Base-by-base conservation (phyloP, 352 stramenopile species). In the Thalassiosira exigua region DNA sequence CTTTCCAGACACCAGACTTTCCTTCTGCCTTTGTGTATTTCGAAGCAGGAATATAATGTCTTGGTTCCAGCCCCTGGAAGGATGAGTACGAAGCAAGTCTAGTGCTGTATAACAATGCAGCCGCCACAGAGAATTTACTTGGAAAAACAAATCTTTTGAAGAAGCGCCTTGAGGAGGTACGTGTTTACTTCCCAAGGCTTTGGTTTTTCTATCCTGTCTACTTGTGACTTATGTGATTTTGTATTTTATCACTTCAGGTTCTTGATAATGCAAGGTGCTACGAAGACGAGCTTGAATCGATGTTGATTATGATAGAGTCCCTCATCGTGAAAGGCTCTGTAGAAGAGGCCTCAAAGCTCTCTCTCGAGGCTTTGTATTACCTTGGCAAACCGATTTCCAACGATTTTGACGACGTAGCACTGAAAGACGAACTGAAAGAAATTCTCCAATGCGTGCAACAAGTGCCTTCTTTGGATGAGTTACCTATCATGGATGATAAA, bases 1-100 rank as follows among this genome's bases (percentile, higher is more conserved):
- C 67, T 19, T 61, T 75, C 22, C 11, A 56, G 30, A 17, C 36
- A 21, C 69, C 60, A 21, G 41, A 69, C 58, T 77, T 77, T 59
- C 26, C n/a, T 2, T 71, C 58, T n/a, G 57, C 41, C 1, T 32
- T 61, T 9, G 21, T n/a, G 24, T 77, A 77, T 27, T 22, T 58
- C n/a, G 58, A 64, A n/a, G 22, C 32, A 48, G 69, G 69, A n/a
- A 19, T 77, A 62, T 56, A 19, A 24, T 71, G 61, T 39, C 36
- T 44, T 77, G 39, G 0, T 26, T 0, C 30, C 53, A 5, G 29
- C 51, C 17, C 12, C 54, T n/a, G 41, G 19, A 58, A 44, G 36
- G 62, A 19, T 27, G 41, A 71, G 27, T 77, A 71, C 41, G 19
- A 65, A 27, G 19, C 70, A 14, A 36, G 24, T 24, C 57, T 69